Evolutionary conservation across 371 early-diverging fungal species (phyloP).

Genomic region (Conidiobolus incongruus): DNA sequence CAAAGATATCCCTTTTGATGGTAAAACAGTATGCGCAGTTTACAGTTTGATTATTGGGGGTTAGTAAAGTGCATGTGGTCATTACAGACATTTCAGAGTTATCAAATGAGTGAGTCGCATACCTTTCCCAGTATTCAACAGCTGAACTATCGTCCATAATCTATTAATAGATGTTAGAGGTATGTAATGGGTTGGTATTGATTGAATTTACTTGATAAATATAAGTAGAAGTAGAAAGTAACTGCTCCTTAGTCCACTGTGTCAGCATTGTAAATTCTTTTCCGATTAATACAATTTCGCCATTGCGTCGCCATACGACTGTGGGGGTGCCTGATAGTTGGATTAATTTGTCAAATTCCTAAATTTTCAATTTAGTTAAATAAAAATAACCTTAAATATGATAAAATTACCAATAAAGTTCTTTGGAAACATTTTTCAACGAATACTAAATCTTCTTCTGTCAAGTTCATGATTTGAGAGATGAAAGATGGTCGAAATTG

Average conservation of each 20-base stretch:
- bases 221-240: constrained; percentile 43
- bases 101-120: constrained; percentile 67
- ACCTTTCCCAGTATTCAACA: constrained; percentile 82
- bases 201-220: constrained; percentile 36
- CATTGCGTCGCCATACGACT: constrained; percentile 82
- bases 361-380: neutral
- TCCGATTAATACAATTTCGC: constrained; percentile 74
- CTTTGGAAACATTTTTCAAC: constrained; percentile 84
- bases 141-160: constrained; percentile 74
- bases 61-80: constrained; percentile 44
- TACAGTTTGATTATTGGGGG: constrained; percentile 33
- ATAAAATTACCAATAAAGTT: constrained; percentile 46
- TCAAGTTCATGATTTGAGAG: constrained; percentile 69
- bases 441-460: constrained; percentile 74
- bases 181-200: too few species aligned
- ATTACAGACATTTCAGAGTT: constrained; percentile 61
- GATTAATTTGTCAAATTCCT: constrained; percentile 79
- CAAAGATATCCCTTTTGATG: constrained; percentile 77
- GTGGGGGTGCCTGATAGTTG: constrained; percentile 80
- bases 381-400: neutral
- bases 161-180: constrained; percentile 19
- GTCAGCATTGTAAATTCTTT: constrained; percentile 79
- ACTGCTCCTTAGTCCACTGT: constrained; percentile 54
- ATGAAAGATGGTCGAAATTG: constrained; percentile 76
- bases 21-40: constrained; percentile 80